Evolutionary conservation across 805 yeast genomes (phyloP).

Genomic region (Clavispora carvajalis): DNA sequence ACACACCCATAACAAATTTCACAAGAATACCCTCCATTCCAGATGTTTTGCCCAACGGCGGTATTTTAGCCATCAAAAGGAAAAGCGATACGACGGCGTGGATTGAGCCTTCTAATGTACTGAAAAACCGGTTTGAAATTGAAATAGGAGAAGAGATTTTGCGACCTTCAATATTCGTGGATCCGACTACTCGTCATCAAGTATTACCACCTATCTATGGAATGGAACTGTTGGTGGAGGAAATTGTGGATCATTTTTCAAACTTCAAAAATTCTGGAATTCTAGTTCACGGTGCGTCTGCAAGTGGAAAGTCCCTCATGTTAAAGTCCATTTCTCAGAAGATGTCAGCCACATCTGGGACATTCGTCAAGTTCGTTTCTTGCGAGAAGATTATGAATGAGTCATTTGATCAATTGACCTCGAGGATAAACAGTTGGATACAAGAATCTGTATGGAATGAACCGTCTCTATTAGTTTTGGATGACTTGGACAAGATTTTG

Average conservation of each 20-base stretch:
- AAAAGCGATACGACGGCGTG: constrained; percentile 41
- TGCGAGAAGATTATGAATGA: constrained; percentile 59
- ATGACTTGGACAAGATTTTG: constrained; percentile 69
- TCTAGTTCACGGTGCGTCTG: constrained; percentile 67
- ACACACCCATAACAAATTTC: constrained; percentile 44
- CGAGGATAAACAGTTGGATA: constrained; percentile 39
- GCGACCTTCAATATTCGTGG: constrained; percentile 38
- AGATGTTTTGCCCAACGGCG: constrained; percentile 52
- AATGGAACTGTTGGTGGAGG: constrained; percentile 40
- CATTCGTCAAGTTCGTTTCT: constrained; percentile 41
- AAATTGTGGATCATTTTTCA: constrained; percentile 35
- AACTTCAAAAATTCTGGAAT: constrained; percentile 48
- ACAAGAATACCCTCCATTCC: constrained; percentile 49
- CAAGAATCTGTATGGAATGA: constrained; percentile 65
- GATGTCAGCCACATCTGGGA: constrained; percentile 37
- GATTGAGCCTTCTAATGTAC: constrained; percentile 30
- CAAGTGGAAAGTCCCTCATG: constrained; percentile 73
- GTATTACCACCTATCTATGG: constrained; percentile 46
- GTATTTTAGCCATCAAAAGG: constrained; percentile 46
- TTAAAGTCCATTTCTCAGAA: constrained; percentile 36
- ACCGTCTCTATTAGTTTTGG: constrained; percentile 71
- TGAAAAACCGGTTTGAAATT: constrained; percentile 29
- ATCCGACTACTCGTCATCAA: constrained; percentile 8
- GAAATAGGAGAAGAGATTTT: constrained; percentile 49
- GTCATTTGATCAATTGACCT: constrained; percentile 41